phyloP scores from a whole-genome alignment of 108 stramenopile genomes.

The Skeletonema menzelii region DNA sequence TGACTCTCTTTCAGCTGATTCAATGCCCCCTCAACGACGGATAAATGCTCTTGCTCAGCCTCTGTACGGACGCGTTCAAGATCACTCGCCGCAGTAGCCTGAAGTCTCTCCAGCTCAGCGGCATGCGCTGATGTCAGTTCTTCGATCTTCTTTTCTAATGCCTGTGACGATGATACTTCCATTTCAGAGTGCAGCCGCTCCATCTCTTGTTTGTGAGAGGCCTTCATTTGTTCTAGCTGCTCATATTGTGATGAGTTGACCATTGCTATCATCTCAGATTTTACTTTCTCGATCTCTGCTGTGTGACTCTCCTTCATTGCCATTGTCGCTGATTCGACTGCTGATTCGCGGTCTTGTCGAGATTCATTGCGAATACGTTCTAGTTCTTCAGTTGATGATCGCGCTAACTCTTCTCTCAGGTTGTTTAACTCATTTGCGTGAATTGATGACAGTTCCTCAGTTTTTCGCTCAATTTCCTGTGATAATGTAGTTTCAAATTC shows the following conservation, averaged over 20 bases:
- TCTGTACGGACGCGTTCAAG: conserved; percentile 3
- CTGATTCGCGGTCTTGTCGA: not conserved
- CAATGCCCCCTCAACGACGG: not conserved
- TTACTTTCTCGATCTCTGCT: conserved; percentile 10
- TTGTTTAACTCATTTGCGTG: conserved; percentile 35
- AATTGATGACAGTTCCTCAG: conserved; percentile 10
- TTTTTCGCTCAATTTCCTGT: conserved; percentile 14
- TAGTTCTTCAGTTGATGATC: not conserved
- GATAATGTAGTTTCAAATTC: conserved; percentile 2
- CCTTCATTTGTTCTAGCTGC: conserved; percentile 11
- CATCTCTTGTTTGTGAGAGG: conserved; percentile 20
- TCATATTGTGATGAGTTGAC: conserved; percentile 18
- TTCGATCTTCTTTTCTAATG: conserved; percentile 2
- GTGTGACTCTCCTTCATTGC: conserved; percentile 13
- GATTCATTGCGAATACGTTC: conserved; percentile 5
- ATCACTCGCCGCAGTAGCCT: conserved; percentile 16
- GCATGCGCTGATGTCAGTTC: conserved; percentile 10
- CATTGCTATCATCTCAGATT: conserved; percentile 16
- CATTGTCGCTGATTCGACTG: not conserved
- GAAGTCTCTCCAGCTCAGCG: conserved; percentile 35
- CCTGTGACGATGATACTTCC: conserved; percentile 7
- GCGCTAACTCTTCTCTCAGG: conserved; percentile 6
- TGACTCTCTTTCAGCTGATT: not conserved
- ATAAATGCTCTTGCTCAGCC: not conserved
- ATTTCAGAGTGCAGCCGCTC: conserved; percentile 29